phyloP scores from a whole-genome alignment of 2,329 filamentous ascomycete genomes.

The Chaetomium olivaceum region DNA sequence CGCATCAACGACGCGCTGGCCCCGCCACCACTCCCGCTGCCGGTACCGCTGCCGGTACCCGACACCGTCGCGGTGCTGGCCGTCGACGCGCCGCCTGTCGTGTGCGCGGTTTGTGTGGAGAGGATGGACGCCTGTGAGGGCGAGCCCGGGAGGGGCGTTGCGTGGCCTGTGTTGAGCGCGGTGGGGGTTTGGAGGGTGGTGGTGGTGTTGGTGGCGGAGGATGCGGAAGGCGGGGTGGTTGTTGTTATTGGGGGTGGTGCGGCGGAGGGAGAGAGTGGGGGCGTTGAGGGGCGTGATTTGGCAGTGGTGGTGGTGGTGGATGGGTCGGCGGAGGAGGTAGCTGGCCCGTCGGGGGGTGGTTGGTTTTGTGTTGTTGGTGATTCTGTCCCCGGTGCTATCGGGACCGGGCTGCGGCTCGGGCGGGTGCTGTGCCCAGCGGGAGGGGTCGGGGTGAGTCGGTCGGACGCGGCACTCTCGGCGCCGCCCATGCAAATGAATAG shows the following conservation, averaged over 20 bases:
- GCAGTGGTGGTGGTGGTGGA: not conserved
- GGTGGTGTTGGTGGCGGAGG: not conserved
- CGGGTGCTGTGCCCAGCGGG: conserved; percentile 6
- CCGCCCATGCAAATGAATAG: conserved; percentile 61
- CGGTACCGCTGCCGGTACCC: too few species aligned
- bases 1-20: conserved; percentile 52
- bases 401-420: not conserved
- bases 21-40: too few species aligned
- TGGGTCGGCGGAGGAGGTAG: not conserved
- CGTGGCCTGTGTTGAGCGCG: not conserved
- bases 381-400: not conserved
- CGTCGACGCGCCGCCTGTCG: conserved; percentile 35
- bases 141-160: not conserved
- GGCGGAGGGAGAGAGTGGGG: not conserved
- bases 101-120: conserved; percentile 43
- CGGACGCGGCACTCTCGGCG: conserved; percentile 10
- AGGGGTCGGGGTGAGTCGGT: conserved; percentile 2
- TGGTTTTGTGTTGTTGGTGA: not conserved
- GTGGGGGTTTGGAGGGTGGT: not conserved
- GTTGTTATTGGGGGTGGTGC: not conserved
- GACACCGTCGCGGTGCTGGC: conserved; percentile 23
- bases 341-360: not conserved
- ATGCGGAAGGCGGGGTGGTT: not conserved
- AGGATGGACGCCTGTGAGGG: conserved; percentile 50
- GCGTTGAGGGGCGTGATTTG: not conserved